Conservation (phyloP, 208 protist genomes). For the Trypanosoma caninum region DNA sequence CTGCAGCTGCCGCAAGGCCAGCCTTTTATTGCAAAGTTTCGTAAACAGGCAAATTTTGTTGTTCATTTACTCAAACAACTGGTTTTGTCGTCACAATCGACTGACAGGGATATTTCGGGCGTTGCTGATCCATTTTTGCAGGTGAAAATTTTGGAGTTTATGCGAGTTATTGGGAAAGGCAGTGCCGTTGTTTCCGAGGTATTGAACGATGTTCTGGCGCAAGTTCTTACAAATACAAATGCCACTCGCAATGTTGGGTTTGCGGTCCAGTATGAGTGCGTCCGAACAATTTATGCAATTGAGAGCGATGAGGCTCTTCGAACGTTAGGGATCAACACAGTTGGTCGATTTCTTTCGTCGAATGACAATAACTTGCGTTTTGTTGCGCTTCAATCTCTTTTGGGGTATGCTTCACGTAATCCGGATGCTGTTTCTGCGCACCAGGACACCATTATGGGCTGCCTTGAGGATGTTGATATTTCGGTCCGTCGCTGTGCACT, state of each 20-base stretch:
- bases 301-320: conserved; percentile 87
- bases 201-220: conserved; percentile 97
- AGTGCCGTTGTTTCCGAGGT: conserved; percentile 91
- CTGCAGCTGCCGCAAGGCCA: conserved; percentile 49
- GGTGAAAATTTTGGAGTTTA: conserved; percentile 94
- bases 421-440: conserved; percentile 88
- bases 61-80: conserved; percentile 95
- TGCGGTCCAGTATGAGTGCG: conserved; percentile 98
- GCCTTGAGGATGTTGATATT: conserved; percentile 94
- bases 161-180: conserved; percentile 94
- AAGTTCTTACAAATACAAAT: conserved; percentile 98
- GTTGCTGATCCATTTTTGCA: conserved; percentile 99
- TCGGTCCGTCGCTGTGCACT: conserved; percentile 96
- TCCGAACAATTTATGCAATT: conserved; percentile 97
- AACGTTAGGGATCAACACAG: conserved; percentile 96
- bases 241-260: conserved; percentile 94
- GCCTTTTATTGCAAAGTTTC: conserved; percentile 65
- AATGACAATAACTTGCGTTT: conserved; percentile 99
- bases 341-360: conserved; percentile 96
- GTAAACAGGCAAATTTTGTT: conserved; percentile 86
- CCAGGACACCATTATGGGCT: conserved; percentile 95
- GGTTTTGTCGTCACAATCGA: conserved; percentile 90
- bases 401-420: conserved; percentile 88
- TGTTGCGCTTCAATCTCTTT: conserved; percentile 95
- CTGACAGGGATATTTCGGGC: conserved; percentile 95